These are phyloP conservation scores for Cyberlindnera misumaiensis DNA, from an alignment of 805 yeast species.

Conservation along the genomic window DNA sequence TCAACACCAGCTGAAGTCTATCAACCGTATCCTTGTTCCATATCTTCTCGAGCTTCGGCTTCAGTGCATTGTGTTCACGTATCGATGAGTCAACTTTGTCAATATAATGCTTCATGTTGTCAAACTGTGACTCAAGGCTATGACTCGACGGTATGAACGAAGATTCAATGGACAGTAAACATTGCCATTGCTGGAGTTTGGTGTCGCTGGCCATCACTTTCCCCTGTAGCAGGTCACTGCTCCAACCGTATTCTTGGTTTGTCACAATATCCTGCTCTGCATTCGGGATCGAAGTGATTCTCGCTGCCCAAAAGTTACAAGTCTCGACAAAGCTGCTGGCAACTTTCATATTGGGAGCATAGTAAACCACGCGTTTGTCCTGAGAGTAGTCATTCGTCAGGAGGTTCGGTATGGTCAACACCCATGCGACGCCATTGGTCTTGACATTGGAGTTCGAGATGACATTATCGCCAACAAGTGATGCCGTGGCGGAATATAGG, in stretches of 20 bases:
- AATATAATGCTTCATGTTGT: conserved; percentile 33
- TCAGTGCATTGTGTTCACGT: conserved; percentile 36
- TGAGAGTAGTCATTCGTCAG: conserved; percentile 14
- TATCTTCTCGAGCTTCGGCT: conserved; percentile 29
- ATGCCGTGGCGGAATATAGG: conserved; percentile 21
- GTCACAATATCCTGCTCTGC: conserved; percentile 65
- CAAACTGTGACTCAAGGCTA: conserved; percentile 32
- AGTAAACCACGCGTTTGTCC: conserved; percentile 19
- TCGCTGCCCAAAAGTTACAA: conserved; percentile 87
- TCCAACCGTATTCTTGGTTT: conserved; percentile 79
- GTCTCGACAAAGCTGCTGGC: conserved; percentile 68
- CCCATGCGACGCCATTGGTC: conserved; percentile 21
- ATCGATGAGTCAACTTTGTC: conserved; percentile 31
- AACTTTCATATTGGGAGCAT: conserved; percentile 34
- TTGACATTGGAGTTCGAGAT: conserved; percentile 16
- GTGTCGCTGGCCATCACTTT: conserved; percentile 17
- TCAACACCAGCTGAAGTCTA: conserved; percentile 28
- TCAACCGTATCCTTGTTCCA: conserved; percentile 23
- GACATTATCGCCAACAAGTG: conserved; percentile 15
- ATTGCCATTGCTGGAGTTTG: conserved; percentile 20
- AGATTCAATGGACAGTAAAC: conserved; percentile 22
- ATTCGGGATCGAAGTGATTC: conserved; percentile 72
- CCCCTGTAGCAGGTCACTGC: conserved; percentile 17
- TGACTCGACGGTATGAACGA: conserved; percentile 24
- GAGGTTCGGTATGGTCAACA: conserved; percentile 19